Base-by-base conservation (phyloP, 73 alveolate genomes). In the Paramecium biaurelia region DNA sequence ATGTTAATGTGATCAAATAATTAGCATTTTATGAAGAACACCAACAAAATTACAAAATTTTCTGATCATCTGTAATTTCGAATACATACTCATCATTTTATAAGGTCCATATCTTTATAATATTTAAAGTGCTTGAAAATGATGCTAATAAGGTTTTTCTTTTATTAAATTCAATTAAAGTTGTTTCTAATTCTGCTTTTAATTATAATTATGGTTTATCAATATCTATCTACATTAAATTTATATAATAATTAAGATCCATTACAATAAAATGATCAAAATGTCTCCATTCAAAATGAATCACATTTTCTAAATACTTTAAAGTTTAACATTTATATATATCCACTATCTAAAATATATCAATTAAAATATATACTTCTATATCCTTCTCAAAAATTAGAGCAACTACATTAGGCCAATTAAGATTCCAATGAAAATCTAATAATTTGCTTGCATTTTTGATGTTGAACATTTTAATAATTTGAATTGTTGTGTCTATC, bases 81-180 rank as follows among this genome's bases (percentile, higher is more conserved):
- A 43, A 79, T 5, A 79, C 90, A 79, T 79, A 79, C 21, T 79
- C 74, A n/a, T 79, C 90, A 43, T 41, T 79, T 20, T 38, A 24
- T 2, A 79, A 20, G 2, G 90, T 79, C 90, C 90, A 79, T 30
- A 79, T 45, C 15, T 79, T 79, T 1, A 79, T 47, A 8, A 45
- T 23, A 42, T 79, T 79, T 9, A 79, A 21, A 2, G 42, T 42
- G 30, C 72, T 45, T 12, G 90, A 79, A 20, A 79, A 79, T 2
- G 90, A 30, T 10, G 90, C 90, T 20, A 79, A 79, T 79, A 79
- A 21, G 11, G 90, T 79, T 34, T 79, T 79, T 35, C 90, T 79
- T 34, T 79, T 79, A 45, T 79, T 79, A 12, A 79, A 79, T 34
- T 79, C 90, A 43, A 79, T 38, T 45, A 43, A 24, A 14, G 90